Conservation (phyloP, 805 yeast species). For the Starmerella asiatica region DNA sequence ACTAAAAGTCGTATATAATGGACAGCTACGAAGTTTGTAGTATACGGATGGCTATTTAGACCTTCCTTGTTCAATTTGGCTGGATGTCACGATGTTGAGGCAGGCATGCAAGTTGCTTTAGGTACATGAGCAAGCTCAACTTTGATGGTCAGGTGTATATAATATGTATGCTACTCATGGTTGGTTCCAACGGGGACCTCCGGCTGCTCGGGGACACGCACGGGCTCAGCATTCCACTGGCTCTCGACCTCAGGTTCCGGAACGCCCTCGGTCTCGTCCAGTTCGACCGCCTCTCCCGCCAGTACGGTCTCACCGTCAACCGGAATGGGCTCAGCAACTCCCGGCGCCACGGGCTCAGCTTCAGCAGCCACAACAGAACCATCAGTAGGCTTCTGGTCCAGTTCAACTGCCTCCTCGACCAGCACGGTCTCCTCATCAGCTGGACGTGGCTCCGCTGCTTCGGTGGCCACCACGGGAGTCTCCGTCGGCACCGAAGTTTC, state of each 20-base stretch:
- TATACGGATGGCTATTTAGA: too few species aligned
- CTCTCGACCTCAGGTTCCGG: background rate
- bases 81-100: too few species aligned
- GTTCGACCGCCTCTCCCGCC: background rate
- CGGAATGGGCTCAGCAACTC: conserved; percentile 1
- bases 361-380: background rate
- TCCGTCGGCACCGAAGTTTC: too few species aligned
- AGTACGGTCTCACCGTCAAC: conserved; percentile 2
- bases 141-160: too few species aligned
- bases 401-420: conserved; percentile 1
- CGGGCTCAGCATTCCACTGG: background rate
- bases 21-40: too few species aligned
- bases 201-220: background rate
- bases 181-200: background rate
- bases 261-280: background rate
- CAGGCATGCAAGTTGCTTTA: too few species aligned
- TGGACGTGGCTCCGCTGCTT: conserved; percentile 7
- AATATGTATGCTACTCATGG: background rate
- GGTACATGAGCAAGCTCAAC: too few species aligned
- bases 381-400: background rate
- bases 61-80: too few species aligned
- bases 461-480: too few species aligned
- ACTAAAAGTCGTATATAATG: too few species aligned
- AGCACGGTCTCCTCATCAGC: conserved; percentile 2
- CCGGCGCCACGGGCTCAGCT: background rate